These are phyloP conservation scores for Pulchroboletus neoregius DNA, from an alignment of 1,284 basidiomycete genomes.

Conservation along the genomic window DNA sequence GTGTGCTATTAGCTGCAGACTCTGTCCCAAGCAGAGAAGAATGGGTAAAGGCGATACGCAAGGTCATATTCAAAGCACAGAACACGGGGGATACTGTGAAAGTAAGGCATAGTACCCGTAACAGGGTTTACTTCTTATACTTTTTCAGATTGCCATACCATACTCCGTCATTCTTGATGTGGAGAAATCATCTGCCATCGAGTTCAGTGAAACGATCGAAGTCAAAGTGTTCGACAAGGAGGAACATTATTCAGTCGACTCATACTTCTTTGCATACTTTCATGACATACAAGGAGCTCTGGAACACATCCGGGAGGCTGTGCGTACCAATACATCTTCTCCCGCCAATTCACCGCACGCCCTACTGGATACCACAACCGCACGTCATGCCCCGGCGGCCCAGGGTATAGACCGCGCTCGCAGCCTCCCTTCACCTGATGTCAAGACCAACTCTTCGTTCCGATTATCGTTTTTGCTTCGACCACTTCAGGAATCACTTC, in stretches of 20 bases:
- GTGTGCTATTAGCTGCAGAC: slow-evolving; percentile 70
- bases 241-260: slow-evolving; percentile 75
- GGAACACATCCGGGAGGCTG: slow-evolving; percentile 72
- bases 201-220: slow-evolving; percentile 93
- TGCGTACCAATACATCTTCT: slow-evolving; percentile 52
- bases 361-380: slow-evolving; percentile 65
- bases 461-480: slow-evolving; percentile 58
- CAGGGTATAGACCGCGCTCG: slow-evolving; percentile 39
- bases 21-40: slow-evolving; percentile 79
- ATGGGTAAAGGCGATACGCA: slow-evolving; percentile 92
- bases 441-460: slow-evolving; percentile 43
- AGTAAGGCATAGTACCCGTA: slow-evolving; percentile 38
- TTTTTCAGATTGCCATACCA: slow-evolving; percentile 82
- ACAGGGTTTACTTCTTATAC: slow-evolving; percentile 10
- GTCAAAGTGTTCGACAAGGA: slow-evolving; percentile 86
- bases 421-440: slow-evolving; percentile 33
- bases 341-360: slow-evolving; percentile 40
- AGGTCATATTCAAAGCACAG: slow-evolving; percentile 91
- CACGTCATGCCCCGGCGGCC: slow-evolving; percentile 34
- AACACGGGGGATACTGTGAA: slow-evolving; percentile 95
- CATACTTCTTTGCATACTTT: slow-evolving; percentile 93
- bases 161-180: slow-evolving; percentile 87
- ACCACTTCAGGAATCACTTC: slow-evolving; percentile 56
- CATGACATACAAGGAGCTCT: slow-evolving; percentile 72
- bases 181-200: slow-evolving; percentile 82